Percentiles rank a stretch among this genome's conserved stretches.
phyloP scores from a whole-genome alignment of 2,329 filamentous ascomycete species.

The Fusarium sterilihyphosum region DNA sequence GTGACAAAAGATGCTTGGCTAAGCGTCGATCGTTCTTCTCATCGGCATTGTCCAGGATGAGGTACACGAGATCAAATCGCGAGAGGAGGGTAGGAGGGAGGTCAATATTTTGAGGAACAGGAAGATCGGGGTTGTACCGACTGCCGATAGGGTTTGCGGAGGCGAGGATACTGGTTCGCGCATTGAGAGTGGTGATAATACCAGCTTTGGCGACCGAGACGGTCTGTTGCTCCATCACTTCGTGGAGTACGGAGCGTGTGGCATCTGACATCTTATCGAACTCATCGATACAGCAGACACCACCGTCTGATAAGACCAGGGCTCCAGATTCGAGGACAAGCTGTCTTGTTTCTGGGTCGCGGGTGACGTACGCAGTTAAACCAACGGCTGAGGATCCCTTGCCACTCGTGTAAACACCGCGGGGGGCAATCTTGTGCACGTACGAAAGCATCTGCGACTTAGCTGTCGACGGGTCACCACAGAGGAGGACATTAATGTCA shows the following conservation, averaged over 20 bases:
- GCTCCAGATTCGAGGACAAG: constrained; percentile 84
- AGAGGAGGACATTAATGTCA: constrained; percentile 96
- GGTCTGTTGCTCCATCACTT: constrained; percentile 90
- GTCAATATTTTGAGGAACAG: constrained; percentile 98
- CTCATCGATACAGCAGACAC: constrained; percentile 86
- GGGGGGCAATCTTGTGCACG: constrained; percentile 96
- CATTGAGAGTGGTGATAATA: constrained; percentile 96
- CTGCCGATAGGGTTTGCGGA: constrained; percentile 98
- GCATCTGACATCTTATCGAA: constrained; percentile 88
- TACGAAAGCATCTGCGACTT: constrained; percentile 96
- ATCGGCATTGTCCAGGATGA: constrained; percentile 93
- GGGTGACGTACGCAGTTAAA: constrained; percentile 83
- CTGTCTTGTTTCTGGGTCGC: constrained; percentile 82
- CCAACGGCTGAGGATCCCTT: constrained; percentile 84
- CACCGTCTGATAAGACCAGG: constrained; percentile 81
- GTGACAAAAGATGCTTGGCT: constrained; percentile 90
- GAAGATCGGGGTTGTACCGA: constrained; percentile 95
- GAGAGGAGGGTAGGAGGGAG: constrained; percentile 93
- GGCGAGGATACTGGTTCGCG: constrained; percentile 92
- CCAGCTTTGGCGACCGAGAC: constrained; percentile 89
- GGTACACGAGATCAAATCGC: constrained; percentile 95
- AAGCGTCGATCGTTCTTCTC: constrained; percentile 89
- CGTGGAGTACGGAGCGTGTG: constrained; percentile 83
- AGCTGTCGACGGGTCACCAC: constrained; percentile 94
- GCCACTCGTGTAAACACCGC: constrained; percentile 83